A percentile compares a stretch with the other conserved stretches of the same genome.
Evolutionary conservation across 2,329 filamentous ascomycete species (phyloP).

Genomic region (Aspergillus spinulosporus): DNA sequence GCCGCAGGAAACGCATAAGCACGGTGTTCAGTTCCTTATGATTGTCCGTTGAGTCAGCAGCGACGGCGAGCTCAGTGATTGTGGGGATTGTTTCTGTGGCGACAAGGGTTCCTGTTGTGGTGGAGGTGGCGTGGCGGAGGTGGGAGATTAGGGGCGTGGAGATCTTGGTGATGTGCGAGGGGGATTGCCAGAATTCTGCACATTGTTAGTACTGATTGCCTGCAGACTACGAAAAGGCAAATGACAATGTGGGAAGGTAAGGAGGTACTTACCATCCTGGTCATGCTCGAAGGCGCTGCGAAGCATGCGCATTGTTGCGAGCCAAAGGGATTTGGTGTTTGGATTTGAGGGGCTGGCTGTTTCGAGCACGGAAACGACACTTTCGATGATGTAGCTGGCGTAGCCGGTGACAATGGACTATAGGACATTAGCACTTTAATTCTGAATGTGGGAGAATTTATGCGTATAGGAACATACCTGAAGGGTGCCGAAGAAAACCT

Average conservation of each 20-base stretch:
- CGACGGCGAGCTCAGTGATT: slow-evolving; percentile 75
- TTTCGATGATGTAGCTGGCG: slow-evolving; percentile 78
- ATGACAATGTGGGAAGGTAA: too few relatives aligned
- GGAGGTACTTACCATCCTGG: slow-evolving; percentile 63
- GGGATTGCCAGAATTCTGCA: slow-evolving; percentile 84
- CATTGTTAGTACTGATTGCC: slow-evolving; percentile 14
- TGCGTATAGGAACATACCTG: slow-evolving; percentile 51
- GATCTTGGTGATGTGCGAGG: slow-evolving; percentile 77
- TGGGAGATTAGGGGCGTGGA: slow-evolving; percentile 69
- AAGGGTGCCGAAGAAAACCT: slow-evolving; percentile 76
- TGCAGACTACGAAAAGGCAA: too few relatives aligned
- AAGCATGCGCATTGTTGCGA: slow-evolving; percentile 69
- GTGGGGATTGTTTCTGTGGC: slow-evolving; percentile 65
- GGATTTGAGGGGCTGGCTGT: slow-evolving; percentile 43
- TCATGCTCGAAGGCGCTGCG: slow-evolving; percentile 80
- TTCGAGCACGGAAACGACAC: slow-evolving; percentile 64
- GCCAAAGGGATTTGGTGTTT: slow-evolving; percentile 63
- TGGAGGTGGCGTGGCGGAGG: slow-evolving; percentile 51
- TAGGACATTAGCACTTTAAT: slow-evolving; percentile 12
- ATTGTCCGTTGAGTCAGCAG: slow-evolving; percentile 81
- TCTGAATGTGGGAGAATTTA: too few relatives aligned
- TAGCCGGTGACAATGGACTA: slow-evolving; percentile 90
- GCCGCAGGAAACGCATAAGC: slow-evolving; percentile 74
- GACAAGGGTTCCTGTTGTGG: slow-evolving; percentile 48
- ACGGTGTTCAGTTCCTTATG: slow-evolving; percentile 83